Percentiles rank a stretch among this genome's conserved stretches.
phyloP scores from a whole-genome alignment of 2,329 filamentous ascomycete species.

The Xylariaceae sp. region DNA sequence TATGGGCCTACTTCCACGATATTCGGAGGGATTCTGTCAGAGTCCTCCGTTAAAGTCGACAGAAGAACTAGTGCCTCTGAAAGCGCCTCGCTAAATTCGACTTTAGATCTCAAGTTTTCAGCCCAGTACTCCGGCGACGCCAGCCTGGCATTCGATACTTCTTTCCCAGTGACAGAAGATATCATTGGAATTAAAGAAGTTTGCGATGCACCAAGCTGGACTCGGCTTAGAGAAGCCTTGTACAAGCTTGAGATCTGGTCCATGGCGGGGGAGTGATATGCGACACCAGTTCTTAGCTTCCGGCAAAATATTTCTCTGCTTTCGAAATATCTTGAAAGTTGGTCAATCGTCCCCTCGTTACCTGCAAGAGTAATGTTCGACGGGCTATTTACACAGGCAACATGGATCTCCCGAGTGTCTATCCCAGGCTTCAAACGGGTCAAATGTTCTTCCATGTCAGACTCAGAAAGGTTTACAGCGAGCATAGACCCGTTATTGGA shows the following conservation, averaged over 20 bases:
- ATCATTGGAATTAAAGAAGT: slow-evolving; percentile 22
- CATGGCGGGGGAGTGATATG: slow-evolving; percentile 29
- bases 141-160: slow-evolving; percentile 7
- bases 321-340: slow-evolving; percentile 22
- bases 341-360: slow-evolving; percentile 20
- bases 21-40: slow-evolving; percentile 11
- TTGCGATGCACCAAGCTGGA: too few species aligned
- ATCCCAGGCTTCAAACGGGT: slow-evolving; percentile 7
- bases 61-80: slow-evolving; percentile 6
- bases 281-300: slow-evolving; percentile 28
- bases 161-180: slow-evolving; percentile 21
- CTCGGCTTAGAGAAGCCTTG: too few species aligned
- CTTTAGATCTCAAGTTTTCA: slow-evolving; percentile 32
- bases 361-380: slow-evolving; percentile 30
- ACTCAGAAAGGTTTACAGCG: slow-evolving; percentile 26
- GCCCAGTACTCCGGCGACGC: slow-evolving; percentile 30
- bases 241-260: too few species aligned
- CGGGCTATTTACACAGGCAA: slow-evolving; percentile 33
- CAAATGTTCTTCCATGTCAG: slow-evolving; percentile 21
- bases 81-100: slow-evolving; percentile 27
- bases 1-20: slow-evolving; percentile 32
- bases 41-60: too few species aligned
- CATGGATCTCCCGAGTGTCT: slow-evolving; percentile 14
- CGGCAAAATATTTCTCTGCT: slow-evolving; percentile 27
- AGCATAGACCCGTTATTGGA: slow-evolving; percentile 26